Base-by-base conservation (phyloP, 2,329 filamentous ascomycete genomes). In the Teratosphaeria gauchensis region DNA sequence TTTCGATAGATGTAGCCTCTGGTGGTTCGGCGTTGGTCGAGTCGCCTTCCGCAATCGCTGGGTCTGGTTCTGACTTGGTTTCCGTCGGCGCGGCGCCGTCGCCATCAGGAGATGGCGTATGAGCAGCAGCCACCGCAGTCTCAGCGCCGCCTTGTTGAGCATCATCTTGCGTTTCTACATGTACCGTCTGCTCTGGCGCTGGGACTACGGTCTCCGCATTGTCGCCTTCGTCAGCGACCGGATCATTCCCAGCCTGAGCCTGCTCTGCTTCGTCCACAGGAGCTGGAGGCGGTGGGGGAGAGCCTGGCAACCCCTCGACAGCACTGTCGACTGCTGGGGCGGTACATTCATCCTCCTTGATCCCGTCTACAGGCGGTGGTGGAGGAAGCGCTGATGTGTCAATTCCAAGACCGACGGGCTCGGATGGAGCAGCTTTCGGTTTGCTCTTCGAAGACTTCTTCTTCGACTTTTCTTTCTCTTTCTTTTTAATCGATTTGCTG, bases 361-460 rank as follows among this genome's bases (percentile, higher is more conserved):
- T 30, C 19, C 31, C 51, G 16, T 31, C 51, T n/a, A 14, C 12
- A 3, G 32, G 7, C 19, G 53, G 53, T 35, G 53, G 31, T 5
- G 53, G 53, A 8, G 53, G 19, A 19, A 7, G 53, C 9, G 30
- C 11, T n/a, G 53, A 33, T 21, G 53, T 35, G n/a, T 32, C 52
- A 14, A 53, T 53, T 12, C 28, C 42, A 48, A 48, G 42, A 21
- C 42, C 42, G 8, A 48, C 19, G 4, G 42, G 42, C 7, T 19
- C 42, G n/a, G n/a, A 4, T 21, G 42, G 42, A 48, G 42, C 42
- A 21, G 42, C 2, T 48, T 48, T 48, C 42, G 42, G 19, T 48
- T 48, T 48, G 42, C 42, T 21, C 19, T 59, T 59, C 16, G 55
- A 31, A 12, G 46, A 55, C 31, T 32, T 60, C 61, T 51, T 59